A percentile compares a stretch with the other conserved stretches of the same genome.
phyloP scores from a whole-genome alignment of 1,284 basidiomycete species.

The Moesziomyces antarcticus region DNA sequence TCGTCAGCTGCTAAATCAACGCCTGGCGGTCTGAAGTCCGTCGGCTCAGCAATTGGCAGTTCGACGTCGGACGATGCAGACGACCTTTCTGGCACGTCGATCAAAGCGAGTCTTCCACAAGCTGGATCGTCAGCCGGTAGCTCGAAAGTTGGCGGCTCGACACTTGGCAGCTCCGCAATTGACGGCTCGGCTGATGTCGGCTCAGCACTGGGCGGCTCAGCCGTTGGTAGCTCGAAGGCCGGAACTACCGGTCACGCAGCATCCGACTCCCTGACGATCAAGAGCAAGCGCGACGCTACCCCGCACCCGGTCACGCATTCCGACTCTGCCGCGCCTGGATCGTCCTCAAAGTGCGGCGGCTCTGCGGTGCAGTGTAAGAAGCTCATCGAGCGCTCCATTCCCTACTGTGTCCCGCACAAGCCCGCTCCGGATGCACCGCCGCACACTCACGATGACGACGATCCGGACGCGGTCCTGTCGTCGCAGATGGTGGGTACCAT shows the following conservation, averaged over 20 bases:
- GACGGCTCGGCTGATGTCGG: neutral
- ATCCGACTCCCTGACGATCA: neutral
- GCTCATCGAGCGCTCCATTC: conserved; percentile 4
- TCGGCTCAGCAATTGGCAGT: too few species aligned
- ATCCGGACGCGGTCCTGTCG: neutral
- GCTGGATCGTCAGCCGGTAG: too few species aligned
- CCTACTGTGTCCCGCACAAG: conserved; percentile 4
- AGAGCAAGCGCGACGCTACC: neutral
- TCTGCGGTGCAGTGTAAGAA: conserved; percentile 1
- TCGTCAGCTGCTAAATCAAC: too few species aligned
- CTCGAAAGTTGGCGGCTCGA: too few species aligned
- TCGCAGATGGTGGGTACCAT: neutral
- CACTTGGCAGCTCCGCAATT: neutral
- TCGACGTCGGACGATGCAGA: too few species aligned
- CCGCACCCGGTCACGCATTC: neutral
- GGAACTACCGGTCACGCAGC: neutral
- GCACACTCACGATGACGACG: neutral
- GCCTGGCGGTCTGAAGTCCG: too few species aligned
- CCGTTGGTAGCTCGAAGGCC: neutral
- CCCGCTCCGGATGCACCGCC: neutral
- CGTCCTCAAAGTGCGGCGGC: conserved; percentile 3
- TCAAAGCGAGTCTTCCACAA: too few species aligned
- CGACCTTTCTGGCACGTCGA: neutral
- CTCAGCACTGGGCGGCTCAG: too few species aligned
- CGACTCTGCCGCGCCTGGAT: neutral